Base-by-base conservation (phyloP, 768 basidiomycete species). In the Phanerodontia chrysosporium region DNA sequence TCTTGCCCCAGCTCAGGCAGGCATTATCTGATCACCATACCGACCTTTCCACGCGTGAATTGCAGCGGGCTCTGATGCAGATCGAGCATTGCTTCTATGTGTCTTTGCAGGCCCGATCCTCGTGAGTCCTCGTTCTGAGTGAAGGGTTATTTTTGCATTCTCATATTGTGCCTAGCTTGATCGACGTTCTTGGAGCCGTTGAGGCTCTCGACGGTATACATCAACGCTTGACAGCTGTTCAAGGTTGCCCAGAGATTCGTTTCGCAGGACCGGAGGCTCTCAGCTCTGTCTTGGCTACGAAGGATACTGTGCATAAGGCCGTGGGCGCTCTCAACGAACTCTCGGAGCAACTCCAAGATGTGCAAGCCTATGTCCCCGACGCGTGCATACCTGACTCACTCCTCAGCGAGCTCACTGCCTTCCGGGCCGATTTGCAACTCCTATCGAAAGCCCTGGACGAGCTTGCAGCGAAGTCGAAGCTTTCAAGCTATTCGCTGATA, bases 21-120 rank as follows among this genome's bases (percentile, higher is more conserved):
- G 77, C 81, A 1, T 74, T 93, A 25, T 75, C 81, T 7, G 70
- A 78, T 48, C 96, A 98, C 70, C 90, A 95, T 68, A 69, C 79
- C 0, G 97, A 98, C 67, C 66, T 98, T 49, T 80, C 83, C 10
- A 93, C 92, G n/a, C 86, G 89, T 14, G 96, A 98, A 59, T 76
- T 98, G 18, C 87, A 88, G 67, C 81, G 92, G 61, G 91, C 88
- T 7, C 70, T 90, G 18, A 85, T 82, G 62, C 81, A 90, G 58
- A 78, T 93, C 4, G 94, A 98, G 70, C 92, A 88, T 44, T 80
- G 84, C 1, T 88, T 93, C 69, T 80, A 79, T 3, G 72, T 87
- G 49, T 88, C 88, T 1, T 64, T 95, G 16, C 79, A 80, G 36
- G 70, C 83, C 28, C 78, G 92, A 68, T 71, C 81, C 30, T 72